A percentile compares a stretch with the other conserved stretches of the same genome.
Evolutionary conservation across 2,329 filamentous ascomycete species (phyloP).

Genomic region (Pseudophaeomoniella oleicola): DNA sequence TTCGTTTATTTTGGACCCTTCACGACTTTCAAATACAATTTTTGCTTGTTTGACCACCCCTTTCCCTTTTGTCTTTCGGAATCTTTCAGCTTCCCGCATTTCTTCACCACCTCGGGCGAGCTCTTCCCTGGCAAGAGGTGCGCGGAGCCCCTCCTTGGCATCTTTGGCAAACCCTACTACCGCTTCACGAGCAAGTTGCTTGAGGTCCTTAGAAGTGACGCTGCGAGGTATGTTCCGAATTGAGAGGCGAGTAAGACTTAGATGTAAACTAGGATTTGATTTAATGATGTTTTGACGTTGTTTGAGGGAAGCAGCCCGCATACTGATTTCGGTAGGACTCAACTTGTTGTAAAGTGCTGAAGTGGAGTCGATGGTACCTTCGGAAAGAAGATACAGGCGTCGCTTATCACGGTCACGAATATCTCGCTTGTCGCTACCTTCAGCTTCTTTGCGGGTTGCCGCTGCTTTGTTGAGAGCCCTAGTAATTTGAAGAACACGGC

Average conservation of each 20-base stretch:
- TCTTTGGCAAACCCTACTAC: conserved; percentile 88
- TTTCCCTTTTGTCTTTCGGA: conserved; percentile 68
- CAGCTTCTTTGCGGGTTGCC: conserved; percentile 60
- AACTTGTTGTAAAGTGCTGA: conserved; percentile 66
- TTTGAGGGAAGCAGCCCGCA: conserved; percentile 73
- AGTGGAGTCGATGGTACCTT: conserved; percentile 67
- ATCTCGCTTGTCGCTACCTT: conserved; percentile 47
- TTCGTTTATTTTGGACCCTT: conserved; percentile 73
- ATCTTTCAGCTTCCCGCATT: conserved; percentile 65
- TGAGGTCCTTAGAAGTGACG: conserved; percentile 73
- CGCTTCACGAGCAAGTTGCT: conserved; percentile 79
- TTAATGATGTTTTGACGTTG: conserved; percentile 86
- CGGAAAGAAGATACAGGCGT: conserved; percentile 70
- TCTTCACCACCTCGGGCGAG: conserved; percentile 62
- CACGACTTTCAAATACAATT: conserved; percentile 77
- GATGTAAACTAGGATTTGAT: conserved; percentile 73
- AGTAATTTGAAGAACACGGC: conserved; percentile 70
- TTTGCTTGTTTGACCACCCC: conserved; percentile 86
- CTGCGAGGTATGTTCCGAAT: conserved; percentile 80
- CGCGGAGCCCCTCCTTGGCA: conserved; percentile 61
- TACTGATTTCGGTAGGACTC: conserved; percentile 63
- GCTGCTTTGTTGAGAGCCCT: conserved; percentile 74
- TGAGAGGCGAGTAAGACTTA: conserved; percentile 80
- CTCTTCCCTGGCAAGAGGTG: conserved; percentile 81
- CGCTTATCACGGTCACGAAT: conserved; percentile 75